Conservation (phyloP, 768 basidiomycete species). For the Xerocomellus intermedius region DNA sequence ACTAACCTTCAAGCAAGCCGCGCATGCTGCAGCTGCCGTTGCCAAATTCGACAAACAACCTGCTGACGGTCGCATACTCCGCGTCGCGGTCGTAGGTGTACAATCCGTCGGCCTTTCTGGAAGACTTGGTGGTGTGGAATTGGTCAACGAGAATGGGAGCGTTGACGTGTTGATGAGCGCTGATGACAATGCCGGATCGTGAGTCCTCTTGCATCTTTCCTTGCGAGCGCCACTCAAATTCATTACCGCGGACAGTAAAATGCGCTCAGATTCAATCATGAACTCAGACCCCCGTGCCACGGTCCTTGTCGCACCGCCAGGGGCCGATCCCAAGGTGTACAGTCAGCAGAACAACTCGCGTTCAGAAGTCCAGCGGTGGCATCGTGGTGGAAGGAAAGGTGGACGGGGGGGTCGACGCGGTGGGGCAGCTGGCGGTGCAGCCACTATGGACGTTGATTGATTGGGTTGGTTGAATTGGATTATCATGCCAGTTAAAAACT, state of each 20-base stretch:
- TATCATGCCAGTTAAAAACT: constrained; percentile 6
- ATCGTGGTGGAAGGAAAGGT: constrained; percentile 26
- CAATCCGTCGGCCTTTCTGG: constrained; percentile 55
- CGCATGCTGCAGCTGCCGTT: constrained; percentile 65
- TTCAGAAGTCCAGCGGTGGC: constrained; percentile 26
- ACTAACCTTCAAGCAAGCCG: constrained; percentile 65
- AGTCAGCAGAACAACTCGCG: constrained; percentile 30
- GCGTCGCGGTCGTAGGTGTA: constrained; percentile 61
- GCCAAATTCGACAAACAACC: constrained; percentile 75
- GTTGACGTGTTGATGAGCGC: constrained; percentile 58
- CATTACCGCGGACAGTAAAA: constrained; percentile 52
- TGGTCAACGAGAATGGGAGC: constrained; percentile 38
- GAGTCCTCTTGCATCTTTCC: constrained; percentile 8
- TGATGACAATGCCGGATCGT: constrained; percentile 52
- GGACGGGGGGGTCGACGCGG: constrained; percentile 26
- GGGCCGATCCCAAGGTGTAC: constrained; percentile 55
- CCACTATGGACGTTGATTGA: constrained; percentile 32
- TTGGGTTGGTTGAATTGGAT: background rate
- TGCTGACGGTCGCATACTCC: constrained; percentile 76
- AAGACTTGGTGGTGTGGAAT: constrained; percentile 53
- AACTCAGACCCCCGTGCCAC: constrained; percentile 59
- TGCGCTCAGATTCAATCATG: constrained; percentile 80
- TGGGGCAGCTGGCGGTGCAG: constrained; percentile 11
- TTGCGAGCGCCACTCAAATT: background rate
- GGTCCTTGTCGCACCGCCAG: constrained; percentile 67